A percentile compares a stretch with the other conserved stretches of the same genome.
phyloP scores from a whole-genome alignment of 495 filamentous ascomycete genomes.

The Sabuloglossum arenarium region DNA sequence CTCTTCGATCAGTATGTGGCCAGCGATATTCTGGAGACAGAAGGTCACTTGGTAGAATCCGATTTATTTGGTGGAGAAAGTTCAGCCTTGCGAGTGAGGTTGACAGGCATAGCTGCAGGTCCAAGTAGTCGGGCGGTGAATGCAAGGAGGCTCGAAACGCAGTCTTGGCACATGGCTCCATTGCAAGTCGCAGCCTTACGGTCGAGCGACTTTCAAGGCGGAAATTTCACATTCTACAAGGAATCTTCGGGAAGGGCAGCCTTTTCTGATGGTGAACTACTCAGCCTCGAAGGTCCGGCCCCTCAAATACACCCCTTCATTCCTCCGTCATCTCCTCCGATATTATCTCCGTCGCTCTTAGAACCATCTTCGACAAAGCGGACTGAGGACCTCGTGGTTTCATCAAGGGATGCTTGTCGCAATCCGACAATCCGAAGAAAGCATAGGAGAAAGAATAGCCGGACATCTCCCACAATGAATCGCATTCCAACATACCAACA shows the following conservation, averaged over 20 bases:
- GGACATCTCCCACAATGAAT: neutral
- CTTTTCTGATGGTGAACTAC: neutral
- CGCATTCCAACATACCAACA: neutral
- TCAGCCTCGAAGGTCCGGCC: neutral
- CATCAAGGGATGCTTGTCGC: neutral
- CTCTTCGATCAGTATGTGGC: neutral
- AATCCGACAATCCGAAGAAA: neutral
- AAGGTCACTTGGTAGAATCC: neutral
- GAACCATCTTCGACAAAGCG: neutral
- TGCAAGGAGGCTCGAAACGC: neutral
- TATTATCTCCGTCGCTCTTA: neutral
- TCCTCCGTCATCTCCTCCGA: neutral
- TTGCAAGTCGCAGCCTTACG: neutral
- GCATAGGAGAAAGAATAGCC: neutral
- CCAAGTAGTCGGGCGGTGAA: neutral
- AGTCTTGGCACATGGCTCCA: neutral
- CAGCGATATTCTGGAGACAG: neutral
- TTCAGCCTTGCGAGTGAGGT: neutral
- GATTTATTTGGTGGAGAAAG: neutral
- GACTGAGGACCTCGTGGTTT: neutral
- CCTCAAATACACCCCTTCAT: neutral
- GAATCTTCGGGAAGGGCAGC: neutral
- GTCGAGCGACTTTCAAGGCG: neutral
- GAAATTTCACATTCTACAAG: neutral
- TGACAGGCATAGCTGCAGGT: neutral